Conservation (phyloP, 2,329 filamentous ascomycete species). For the Scytalidium lignicola region DNA sequence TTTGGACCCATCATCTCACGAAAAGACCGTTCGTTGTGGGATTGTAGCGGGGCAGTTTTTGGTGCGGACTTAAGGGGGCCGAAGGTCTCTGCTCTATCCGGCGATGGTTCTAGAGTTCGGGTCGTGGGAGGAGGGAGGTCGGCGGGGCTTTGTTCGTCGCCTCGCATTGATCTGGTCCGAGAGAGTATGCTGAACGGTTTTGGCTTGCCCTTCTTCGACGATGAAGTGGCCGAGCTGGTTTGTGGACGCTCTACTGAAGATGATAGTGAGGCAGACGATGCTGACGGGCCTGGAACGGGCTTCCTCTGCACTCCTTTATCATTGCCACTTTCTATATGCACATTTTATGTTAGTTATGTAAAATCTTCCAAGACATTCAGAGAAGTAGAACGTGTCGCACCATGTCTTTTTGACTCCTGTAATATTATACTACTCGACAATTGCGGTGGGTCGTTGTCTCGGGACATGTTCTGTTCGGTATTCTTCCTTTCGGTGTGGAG, state of each 20-base stretch:
- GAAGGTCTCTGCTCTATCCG: conserved; percentile 28
- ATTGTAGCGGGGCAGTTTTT: conserved; percentile 56
- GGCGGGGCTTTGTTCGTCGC: conserved; percentile 28
- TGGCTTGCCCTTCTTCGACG: conserved; percentile 23
- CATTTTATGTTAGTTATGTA: conserved; percentile 9
- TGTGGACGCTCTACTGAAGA: conserved; percentile 12
- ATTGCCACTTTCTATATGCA: conserved; percentile 16
- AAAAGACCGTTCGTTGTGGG: conserved; percentile 59
- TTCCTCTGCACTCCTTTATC: conserved; percentile 21
- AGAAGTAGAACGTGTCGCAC: conserved; percentile 22
- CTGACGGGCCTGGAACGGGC: conserved; percentile 22
- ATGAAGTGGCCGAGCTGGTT: conserved; percentile 10
- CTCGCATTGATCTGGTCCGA: conserved; percentile 37
- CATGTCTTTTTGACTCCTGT: conserved; percentile 23
- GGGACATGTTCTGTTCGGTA: conserved; percentile 28
- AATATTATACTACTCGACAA: conserved; percentile 24
- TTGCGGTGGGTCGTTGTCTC: conserved; percentile 24
- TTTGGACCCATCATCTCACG: conserved; percentile 62
- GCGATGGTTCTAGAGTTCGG: conserved; percentile 10
- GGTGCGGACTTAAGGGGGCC: conserved; percentile 36
- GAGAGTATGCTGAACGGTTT: conserved; percentile 31
- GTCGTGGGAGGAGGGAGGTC: conserved; percentile 14
- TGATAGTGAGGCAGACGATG: conserved; percentile 21
- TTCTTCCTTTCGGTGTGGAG: conserved; percentile 29
- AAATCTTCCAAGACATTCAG: too few relatives aligned